Percentiles rank a stretch among this genome's conserved stretches.
Conservation (phyloP, 805 yeast species). For the Nakazawaea siamensis region DNA sequence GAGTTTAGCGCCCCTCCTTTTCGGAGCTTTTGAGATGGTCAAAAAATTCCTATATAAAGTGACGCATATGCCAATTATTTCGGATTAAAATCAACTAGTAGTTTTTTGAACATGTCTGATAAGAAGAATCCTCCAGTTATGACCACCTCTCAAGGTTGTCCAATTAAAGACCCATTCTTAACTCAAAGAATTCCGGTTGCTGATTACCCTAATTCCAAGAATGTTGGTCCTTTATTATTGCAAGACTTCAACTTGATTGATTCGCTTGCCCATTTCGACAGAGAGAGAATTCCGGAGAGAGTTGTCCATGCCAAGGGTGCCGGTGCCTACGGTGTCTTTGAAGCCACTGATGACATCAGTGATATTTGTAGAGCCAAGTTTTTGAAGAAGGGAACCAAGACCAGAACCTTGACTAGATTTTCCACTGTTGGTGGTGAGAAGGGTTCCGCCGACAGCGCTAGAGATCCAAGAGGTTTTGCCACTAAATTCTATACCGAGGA, state of each 20-base stretch:
- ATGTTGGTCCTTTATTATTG: conserved; percentile 61
- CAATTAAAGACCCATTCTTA: conserved; percentile 69
- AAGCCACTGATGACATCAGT: conserved; percentile 77
- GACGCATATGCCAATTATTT: no score
- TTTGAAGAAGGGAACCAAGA: conserved; percentile 72
- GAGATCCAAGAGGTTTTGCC: conserved; percentile 86
- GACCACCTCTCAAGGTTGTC: conserved; percentile 70
- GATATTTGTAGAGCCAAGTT: conserved; percentile 66
- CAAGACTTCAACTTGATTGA: conserved; percentile 81
- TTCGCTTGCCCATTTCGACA: conserved; percentile 77
- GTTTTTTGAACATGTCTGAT: no score
- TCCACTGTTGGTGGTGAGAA: conserved; percentile 84
- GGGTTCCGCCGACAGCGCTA: conserved; percentile 75
- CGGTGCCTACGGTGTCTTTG: conserved; percentile 84
- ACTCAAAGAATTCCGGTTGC: conserved; percentile 62
- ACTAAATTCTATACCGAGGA: conserved; percentile 76
- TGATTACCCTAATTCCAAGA: conserved; percentile 17
- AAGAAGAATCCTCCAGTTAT: conserved; percentile 38
- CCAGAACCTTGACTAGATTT: conserved; percentile 65
- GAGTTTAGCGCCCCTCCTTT: no score
- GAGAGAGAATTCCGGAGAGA: conserved; percentile 88
- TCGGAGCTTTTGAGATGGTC: no score
- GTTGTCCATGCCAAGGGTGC: conserved; percentile 93
- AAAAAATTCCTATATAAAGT: no score
- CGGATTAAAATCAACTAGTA: no score